Evolutionary conservation across 2,329 filamentous ascomycete species (phyloP).

Genomic region (Aspergillus flavus): DNA sequence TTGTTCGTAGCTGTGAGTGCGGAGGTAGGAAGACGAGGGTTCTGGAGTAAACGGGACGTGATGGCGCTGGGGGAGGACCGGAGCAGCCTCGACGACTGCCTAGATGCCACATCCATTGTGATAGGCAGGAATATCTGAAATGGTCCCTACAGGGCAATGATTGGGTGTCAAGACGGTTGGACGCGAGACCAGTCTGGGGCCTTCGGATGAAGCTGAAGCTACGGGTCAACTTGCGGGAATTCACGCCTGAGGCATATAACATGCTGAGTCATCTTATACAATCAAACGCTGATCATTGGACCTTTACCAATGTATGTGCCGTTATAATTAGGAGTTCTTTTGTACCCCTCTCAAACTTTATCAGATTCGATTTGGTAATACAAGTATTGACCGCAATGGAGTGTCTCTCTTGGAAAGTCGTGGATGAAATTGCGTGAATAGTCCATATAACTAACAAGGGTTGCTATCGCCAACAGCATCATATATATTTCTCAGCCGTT

Average conservation of each 20-base stretch:
- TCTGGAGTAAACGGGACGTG: conserved; percentile 27
- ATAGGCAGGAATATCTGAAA: background rate
- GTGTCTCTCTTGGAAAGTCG: background rate
- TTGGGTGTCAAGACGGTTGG: background rate
- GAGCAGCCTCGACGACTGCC: conserved; percentile 38
- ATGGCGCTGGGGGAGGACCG: conserved; percentile 26
- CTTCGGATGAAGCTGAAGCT: conserved; percentile 22
- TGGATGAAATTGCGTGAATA: background rate
- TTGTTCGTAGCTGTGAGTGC: conserved; percentile 20
- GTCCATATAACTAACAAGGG: too few relatives aligned
- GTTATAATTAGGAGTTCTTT: background rate
- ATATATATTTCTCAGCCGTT: too few relatives aligned
- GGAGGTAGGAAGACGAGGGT: conserved; percentile 24
- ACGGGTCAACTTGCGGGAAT: conserved; percentile 8
- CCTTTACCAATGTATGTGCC: too few relatives aligned
- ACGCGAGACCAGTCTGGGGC: conserved; percentile 13
- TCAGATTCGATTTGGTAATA: background rate
- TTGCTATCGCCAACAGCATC: too few relatives aligned
- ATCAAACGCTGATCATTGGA: background rate
- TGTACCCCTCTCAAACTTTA: background rate
- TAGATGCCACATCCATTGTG: conserved; percentile 43
- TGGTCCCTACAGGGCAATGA: background rate
- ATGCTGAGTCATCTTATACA: conserved; percentile 14
- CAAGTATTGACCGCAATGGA: background rate
- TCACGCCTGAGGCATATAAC: conserved; percentile 29